A percentile compares a stretch with the other conserved stretches of the same genome.
Evolutionary conservation across 345 rosid species (phyloP).

Genomic region (Jatropha curcas): DNA sequence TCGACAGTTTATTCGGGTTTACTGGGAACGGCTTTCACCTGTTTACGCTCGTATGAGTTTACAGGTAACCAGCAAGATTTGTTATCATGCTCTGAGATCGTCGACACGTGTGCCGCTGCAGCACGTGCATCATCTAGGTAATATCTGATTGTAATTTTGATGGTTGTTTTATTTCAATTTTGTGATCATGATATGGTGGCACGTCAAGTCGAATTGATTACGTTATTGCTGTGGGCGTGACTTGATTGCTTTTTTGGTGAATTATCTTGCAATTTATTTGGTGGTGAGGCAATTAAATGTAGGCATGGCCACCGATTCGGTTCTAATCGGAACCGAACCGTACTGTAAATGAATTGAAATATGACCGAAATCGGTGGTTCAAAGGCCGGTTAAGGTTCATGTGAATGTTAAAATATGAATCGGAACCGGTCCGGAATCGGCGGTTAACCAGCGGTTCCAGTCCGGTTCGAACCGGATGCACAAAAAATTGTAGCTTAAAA

Average conservation of each 20-base stretch:
- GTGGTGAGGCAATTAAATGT: background rate
- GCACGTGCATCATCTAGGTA: constrained; percentile 63
- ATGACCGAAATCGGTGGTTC: no score
- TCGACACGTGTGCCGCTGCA: constrained; percentile 56
- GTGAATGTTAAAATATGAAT: no score
- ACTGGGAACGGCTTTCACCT: constrained; percentile 74
- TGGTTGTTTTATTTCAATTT: background rate
- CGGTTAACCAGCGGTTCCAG: no score
- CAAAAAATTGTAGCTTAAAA: no score
- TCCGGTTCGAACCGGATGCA: no score
- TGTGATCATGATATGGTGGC: background rate
- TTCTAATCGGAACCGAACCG: no score
- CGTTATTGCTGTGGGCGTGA: background rate
- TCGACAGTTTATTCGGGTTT: constrained; percentile 75
- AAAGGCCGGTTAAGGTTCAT: no score
- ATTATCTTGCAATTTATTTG: background rate
- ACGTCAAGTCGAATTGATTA: background rate
- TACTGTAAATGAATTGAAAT: no score
- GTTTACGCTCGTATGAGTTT: constrained; percentile 74
- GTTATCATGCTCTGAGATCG: constrained; percentile 54
- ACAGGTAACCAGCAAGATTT: constrained; percentile 60
- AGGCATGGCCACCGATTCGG: background rate
- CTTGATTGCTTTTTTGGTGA: background rate
- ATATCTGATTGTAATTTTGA: background rate
- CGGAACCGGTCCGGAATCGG: no score